Evolutionary conservation across 352 stramenopile genomes (phyloP).

Genomic region (Globisporangium canariense): DNA sequence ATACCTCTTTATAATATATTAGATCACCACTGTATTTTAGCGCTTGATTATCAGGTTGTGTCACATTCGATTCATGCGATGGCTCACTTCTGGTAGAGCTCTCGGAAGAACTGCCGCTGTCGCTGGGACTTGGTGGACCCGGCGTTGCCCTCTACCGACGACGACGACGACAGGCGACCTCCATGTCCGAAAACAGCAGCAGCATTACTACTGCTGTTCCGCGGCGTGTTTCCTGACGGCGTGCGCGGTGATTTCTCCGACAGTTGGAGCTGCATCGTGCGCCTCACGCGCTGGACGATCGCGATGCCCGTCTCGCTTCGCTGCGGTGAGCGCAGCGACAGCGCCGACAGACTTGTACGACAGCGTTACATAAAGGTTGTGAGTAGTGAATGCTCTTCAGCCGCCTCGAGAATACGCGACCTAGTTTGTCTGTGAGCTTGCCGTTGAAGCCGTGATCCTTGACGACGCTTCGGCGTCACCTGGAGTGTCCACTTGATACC

Average conservation of each 20-base stretch:
- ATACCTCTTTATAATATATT: background rate
- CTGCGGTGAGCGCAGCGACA: slow-evolving; percentile 38
- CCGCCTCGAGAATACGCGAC: too few relatives aligned
- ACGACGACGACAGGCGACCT: background rate
- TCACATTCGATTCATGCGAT: too few relatives aligned
- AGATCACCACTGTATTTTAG: background rate
- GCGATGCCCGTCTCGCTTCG: slow-evolving; percentile 15
- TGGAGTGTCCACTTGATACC: too few relatives aligned
- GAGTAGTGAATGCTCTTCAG: too few relatives aligned
- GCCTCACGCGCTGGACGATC: slow-evolving; percentile 16
- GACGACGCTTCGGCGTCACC: too few relatives aligned
- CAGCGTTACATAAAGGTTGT: too few relatives aligned
- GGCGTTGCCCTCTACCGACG: background rate
- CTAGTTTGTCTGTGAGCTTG: too few relatives aligned
- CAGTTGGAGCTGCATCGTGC: slow-evolving; percentile 5
- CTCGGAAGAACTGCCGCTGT: slow-evolving; percentile 34
- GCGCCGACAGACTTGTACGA: slow-evolving; percentile 4
- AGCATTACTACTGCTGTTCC: background rate
- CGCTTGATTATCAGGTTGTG: background rate
- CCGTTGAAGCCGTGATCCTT: too few relatives aligned
- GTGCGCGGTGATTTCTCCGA: slow-evolving; percentile 4
- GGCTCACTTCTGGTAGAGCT: slow-evolving; percentile 19
- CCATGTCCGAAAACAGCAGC: background rate
- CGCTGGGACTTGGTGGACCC: slow-evolving; percentile 13
- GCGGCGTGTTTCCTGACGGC: slow-evolving; percentile 1